Evolutionary conservation across 495 filamentous ascomycete species (phyloP), one percentile per base, ranked within the genome.

Genomic region (Terfezia claveryi): DNA sequence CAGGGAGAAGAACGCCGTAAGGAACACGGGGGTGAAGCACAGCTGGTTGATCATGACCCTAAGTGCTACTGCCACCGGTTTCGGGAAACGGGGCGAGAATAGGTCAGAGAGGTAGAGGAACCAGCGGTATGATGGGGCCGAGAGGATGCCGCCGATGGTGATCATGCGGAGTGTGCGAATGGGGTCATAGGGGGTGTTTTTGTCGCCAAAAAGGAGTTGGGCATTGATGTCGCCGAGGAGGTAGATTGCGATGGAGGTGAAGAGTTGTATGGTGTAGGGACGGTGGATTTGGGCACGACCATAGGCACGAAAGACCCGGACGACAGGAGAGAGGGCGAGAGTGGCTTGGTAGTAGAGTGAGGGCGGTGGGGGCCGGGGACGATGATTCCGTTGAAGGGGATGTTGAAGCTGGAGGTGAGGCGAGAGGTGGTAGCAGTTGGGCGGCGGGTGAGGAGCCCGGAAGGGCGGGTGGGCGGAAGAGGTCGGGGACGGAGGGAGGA

Each of bases 1-100:
- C 71, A 87, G 74, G 52, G 81, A 80, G 71, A 95, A 95, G 73
- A 95, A 94, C 68, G 91, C 93, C 27, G 73, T 79, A 65, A 88
- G 92, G 73, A 94, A 94, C 36, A 87, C 63, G 0, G 88, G 86
- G 10, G 88, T 85, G 69, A 93, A 95, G 63, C 76, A 70, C 3
- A 76, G 64, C 65, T 95, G 88, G 67, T 89, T 92, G 6, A 94
- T 75, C 41, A 74, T 62, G 50, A 95, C 83, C 65, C 93, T 88
- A 10, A 79, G 78, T 52, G 72, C 69, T 50, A 92, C 70, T 16
- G 81, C 86, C 46, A 84, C 66, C 38, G 77, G 53, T 56, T 80
- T 82, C 27, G 80, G 84, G 14, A 77, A 38, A 14, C 41, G 41
- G 17, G 52, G 41, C 16, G 17, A 37, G 32, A 54, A 58, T 37